phyloP scores from a whole-genome alignment of 2,329 filamentous ascomycete species.

The Leptographium wingfieldii region DNA sequence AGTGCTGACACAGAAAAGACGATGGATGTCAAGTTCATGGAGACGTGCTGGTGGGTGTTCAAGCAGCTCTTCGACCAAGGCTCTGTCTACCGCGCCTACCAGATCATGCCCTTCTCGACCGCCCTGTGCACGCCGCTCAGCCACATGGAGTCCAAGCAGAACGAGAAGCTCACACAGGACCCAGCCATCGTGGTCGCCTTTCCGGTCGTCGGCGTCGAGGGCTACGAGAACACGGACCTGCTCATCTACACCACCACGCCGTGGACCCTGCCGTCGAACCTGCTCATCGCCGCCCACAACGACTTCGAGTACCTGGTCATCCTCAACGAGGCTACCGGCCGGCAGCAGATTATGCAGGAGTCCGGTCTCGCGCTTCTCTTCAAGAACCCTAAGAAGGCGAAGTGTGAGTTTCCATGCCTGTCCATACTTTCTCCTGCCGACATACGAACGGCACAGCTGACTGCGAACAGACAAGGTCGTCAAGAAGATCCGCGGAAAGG shows the following conservation, averaged over 20 bases:
- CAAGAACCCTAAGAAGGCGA: conserved; percentile 92
- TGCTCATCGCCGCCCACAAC: conserved; percentile 57
- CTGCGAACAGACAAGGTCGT: conserved; percentile 48
- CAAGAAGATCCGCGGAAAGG: conserved; percentile 65
- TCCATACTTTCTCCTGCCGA: not conserved
- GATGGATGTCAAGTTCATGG: conserved; percentile 94
- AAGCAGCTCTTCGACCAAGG: conserved; percentile 86
- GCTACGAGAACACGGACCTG: conserved; percentile 62
- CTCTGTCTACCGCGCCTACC: conserved; percentile 77
- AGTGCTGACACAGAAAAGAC: conserved; percentile 38
- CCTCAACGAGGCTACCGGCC: conserved; percentile 66
- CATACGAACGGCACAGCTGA: not conserved
- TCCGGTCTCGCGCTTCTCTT: conserved; percentile 71
- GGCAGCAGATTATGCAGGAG: conserved; percentile 77
- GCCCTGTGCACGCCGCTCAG: conserved; percentile 79
- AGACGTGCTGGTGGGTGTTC: conserved; percentile 94
- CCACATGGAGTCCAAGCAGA: conserved; percentile 89
- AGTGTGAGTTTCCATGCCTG: conserved; percentile 32
- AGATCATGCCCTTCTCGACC: conserved; percentile 92
- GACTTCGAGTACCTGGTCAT: conserved; percentile 79
- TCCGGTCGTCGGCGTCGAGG: conserved; percentile 65
- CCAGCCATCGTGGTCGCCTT: conserved; percentile 83
- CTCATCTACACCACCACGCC: conserved; percentile 84
- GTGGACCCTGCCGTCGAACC: conserved; percentile 69
- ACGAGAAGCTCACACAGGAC: conserved; percentile 87